Percentiles rank a stretch among this genome's conserved stretches.
phyloP scores from a whole-genome alignment of 129 eudicot species.

The Pulicaria dysenterica region DNA sequence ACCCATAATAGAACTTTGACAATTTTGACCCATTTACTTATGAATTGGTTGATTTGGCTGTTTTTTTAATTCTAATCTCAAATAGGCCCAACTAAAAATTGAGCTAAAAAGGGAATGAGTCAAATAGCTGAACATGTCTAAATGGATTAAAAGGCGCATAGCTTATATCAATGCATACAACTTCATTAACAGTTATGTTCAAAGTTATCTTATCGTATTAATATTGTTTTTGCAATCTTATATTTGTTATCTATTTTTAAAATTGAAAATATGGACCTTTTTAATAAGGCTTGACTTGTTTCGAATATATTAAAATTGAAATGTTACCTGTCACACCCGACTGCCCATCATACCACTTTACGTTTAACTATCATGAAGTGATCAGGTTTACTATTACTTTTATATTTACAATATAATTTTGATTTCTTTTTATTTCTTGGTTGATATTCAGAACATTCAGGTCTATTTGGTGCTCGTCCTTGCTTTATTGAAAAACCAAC shows the following conservation, averaged over 20 bases:
- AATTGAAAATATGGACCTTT: background rate
- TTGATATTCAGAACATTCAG: constrained; percentile 15
- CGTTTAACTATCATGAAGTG: background rate
- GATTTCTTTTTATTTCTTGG: background rate
- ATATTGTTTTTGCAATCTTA: background rate
- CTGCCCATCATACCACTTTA: background rate
- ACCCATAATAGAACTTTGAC: background rate
- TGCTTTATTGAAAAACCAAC: constrained; percentile 22
- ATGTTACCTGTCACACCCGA: background rate
- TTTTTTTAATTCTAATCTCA: background rate
- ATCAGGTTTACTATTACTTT: background rate
- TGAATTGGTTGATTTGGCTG: background rate
- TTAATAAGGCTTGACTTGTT: background rate
- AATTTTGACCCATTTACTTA: background rate
- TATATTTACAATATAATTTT: background rate
- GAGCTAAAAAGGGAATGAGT: background rate
- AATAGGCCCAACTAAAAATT: background rate
- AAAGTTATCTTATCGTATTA: background rate
- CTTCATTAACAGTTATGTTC: background rate
- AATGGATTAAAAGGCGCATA: background rate
- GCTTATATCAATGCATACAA: background rate
- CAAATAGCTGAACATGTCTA: background rate
- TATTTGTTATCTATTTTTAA: background rate
- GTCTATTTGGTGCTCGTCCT: constrained; percentile 24
- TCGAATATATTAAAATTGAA: background rate